These are phyloP conservation scores for Russula brevipes DNA, from an alignment of 768 basidiomycete genomes.

Conservation along the genomic window DNA sequence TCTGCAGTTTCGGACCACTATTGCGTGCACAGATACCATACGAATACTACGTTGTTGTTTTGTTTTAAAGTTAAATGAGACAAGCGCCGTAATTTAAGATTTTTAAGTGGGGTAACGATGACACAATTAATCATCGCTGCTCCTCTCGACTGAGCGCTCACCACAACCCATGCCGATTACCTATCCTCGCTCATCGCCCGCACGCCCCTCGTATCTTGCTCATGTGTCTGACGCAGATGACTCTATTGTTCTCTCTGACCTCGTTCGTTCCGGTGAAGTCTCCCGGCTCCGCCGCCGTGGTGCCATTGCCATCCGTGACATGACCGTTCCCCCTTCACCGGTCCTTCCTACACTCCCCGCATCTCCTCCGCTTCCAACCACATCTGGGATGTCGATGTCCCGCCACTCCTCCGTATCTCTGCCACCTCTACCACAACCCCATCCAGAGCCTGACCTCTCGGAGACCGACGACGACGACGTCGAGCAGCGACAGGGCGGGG, in stretches of 20 bases:
- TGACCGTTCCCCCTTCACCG: slow-evolving; percentile 24
- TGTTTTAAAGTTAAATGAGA: too few species aligned
- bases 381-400: neutral
- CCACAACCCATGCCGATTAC: slow-evolving; percentile 20
- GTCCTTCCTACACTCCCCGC: slow-evolving; percentile 6
- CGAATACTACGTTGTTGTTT: neutral
- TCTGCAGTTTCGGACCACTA: neutral
- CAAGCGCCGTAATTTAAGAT: neutral
- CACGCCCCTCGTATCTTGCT: slow-evolving; percentile 9
- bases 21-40: neutral
- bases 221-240: slow-evolving; percentile 50
- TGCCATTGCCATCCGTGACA: slow-evolving; percentile 50
- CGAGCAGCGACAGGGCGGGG: slow-evolving; percentile 12
- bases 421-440: neutral
- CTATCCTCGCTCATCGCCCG: slow-evolving; percentile 12
- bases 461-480: slow-evolving; percentile 18
- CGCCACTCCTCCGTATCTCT: slow-evolving; percentile 2
- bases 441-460: slow-evolving; percentile 13
- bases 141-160: slow-evolving; percentile 1
- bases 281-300: slow-evolving; percentile 69
- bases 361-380: slow-evolving; percentile 4
- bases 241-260: slow-evolving; percentile 65
- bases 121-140: neutral
- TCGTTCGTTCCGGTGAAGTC: slow-evolving; percentile 68
- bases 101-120: neutral